phyloP scores from a whole-genome alignment of 2,329 filamentous ascomycete genomes.

The Diaporthe humulicola region DNA sequence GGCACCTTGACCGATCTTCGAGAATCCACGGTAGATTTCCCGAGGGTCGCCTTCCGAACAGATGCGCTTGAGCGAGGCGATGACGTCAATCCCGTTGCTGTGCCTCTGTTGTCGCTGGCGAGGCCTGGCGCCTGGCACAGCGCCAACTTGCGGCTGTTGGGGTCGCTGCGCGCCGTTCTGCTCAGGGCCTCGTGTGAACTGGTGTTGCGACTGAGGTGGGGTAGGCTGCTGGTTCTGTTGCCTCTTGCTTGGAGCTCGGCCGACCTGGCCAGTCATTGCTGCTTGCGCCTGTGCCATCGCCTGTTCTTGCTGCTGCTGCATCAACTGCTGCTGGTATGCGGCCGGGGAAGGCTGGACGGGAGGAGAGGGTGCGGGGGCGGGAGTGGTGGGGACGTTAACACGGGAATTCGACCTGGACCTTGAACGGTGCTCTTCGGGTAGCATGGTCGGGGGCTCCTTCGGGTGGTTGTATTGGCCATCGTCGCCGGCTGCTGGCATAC shows the following conservation, averaged over 20 bases:
- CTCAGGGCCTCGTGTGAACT: conserved; percentile 52
- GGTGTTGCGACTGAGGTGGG: conserved; percentile 67
- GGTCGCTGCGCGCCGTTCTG: conserved; percentile 53
- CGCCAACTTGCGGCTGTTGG: conserved; percentile 50
- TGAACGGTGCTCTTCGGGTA: conserved; percentile 76
- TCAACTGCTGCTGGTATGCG: conserved; percentile 72
- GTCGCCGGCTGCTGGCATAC: conserved; percentile 72
- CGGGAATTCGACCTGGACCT: conserved; percentile 78
- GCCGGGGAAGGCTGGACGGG: conserved; percentile 59
- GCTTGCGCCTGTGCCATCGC: conserved; percentile 85
- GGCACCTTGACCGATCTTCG: conserved; percentile 97
- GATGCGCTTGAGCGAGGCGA: conserved; percentile 86
- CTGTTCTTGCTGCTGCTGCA: conserved; percentile 89
- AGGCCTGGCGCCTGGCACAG: conserved; percentile 71
- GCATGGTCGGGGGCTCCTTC: conserved; percentile 70
- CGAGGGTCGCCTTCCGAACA: conserved; percentile 92
- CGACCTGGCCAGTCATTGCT: conserved; percentile 78
- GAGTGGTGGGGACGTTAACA: conserved; percentile 58
- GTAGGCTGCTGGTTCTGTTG: conserved; percentile 66
- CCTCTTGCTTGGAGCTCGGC: conserved; percentile 81
- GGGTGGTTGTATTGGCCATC: conserved; percentile 59
- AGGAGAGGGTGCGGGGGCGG: conserved; percentile 58
- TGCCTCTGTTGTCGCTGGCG: conserved; percentile 81
- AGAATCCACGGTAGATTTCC: conserved; percentile 86
- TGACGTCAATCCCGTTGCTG: conserved; percentile 85